Percentiles rank a stretch among this genome's conserved stretches.
phyloP scores from a whole-genome alignment of 768 basidiomycete species.

The Boletus subcaerulescens region DNA sequence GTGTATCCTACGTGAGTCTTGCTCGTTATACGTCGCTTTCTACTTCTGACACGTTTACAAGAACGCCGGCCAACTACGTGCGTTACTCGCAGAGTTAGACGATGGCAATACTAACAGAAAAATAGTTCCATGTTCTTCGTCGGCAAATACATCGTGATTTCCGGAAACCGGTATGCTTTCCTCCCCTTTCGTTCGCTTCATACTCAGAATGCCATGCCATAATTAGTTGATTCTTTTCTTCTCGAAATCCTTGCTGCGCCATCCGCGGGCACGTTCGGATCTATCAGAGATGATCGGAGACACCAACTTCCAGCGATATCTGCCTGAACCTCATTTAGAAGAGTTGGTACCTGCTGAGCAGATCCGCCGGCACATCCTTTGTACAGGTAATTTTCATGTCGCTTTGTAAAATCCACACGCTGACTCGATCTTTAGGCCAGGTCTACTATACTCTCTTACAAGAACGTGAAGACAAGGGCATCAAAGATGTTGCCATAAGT shows the following conservation, averaged over 20 bases:
- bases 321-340: slow-evolving; percentile 80
- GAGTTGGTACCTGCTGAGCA: slow-evolving; percentile 75
- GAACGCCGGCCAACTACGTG: slow-evolving; percentile 93
- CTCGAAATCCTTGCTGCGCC: slow-evolving; percentile 94
- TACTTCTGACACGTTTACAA: slow-evolving; percentile 30
- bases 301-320: slow-evolving; percentile 88
- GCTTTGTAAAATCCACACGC: not conserved
- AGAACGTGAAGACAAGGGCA: slow-evolving; percentile 87
- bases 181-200: not conserved
- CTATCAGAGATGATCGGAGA: slow-evolving; percentile 88
- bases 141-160: slow-evolving; percentile 97
- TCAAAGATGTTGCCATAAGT: slow-evolving; percentile 93
- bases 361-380: slow-evolving; percentile 89
- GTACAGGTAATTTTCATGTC: slow-evolving; percentile 51
- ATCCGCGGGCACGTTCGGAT: slow-evolving; percentile 85
- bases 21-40: not conserved
- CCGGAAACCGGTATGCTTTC: slow-evolving; percentile 81
- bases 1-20: slow-evolving; percentile 86
- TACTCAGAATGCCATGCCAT: not conserved
- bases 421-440: slow-evolving; percentile 56
- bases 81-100: not conserved
- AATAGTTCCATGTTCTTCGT: slow-evolving; percentile 91
- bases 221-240: slow-evolving; percentile 87
- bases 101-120: slow-evolving; percentile 11
- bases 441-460: slow-evolving; percentile 88